phyloP scores from a whole-genome alignment of 2,329 filamentous ascomycete genomes.

The Lizonia empirigonia region DNA sequence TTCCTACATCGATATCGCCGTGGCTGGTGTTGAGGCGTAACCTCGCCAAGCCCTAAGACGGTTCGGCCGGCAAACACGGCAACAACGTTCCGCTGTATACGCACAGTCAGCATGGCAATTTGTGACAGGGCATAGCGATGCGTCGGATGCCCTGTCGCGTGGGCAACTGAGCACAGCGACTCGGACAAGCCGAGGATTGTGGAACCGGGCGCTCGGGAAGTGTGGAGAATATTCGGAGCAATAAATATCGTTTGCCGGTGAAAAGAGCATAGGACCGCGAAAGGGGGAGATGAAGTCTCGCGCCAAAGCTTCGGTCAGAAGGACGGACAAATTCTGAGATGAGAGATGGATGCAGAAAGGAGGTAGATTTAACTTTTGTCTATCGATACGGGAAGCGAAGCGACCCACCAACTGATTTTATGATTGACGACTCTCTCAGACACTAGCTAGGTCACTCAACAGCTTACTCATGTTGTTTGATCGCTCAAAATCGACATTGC shows the following conservation, averaged over 20 bases:
- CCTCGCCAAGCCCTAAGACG: constrained; percentile 10
- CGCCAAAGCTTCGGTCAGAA: neutral
- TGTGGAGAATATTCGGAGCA: constrained; percentile 4
- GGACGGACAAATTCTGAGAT: neutral
- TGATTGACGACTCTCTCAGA: neutral
- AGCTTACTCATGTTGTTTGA: too few species aligned
- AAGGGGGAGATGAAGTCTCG: neutral
- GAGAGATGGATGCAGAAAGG: neutral
- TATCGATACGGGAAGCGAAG: too few species aligned
- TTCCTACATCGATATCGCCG: neutral
- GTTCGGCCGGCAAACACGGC: constrained; percentile 15
- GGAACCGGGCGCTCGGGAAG: constrained; percentile 7
- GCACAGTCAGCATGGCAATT: constrained; percentile 10
- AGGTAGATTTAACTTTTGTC: too few species aligned
- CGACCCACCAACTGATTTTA: neutral
- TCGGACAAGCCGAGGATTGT: neutral
- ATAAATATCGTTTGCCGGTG: neutral
- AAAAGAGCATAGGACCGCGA: neutral
- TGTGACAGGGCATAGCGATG: neutral
- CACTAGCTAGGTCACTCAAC: too few species aligned
- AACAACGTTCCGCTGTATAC: neutral
- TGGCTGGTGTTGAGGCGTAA: constrained; percentile 5
- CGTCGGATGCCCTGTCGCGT: neutral
- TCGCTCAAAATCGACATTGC: too few species aligned
- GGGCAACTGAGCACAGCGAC: neutral